Evolutionary conservation across 805 yeast genomes (phyloP).

Genomic region (Starmerella bacillaris): DNA sequence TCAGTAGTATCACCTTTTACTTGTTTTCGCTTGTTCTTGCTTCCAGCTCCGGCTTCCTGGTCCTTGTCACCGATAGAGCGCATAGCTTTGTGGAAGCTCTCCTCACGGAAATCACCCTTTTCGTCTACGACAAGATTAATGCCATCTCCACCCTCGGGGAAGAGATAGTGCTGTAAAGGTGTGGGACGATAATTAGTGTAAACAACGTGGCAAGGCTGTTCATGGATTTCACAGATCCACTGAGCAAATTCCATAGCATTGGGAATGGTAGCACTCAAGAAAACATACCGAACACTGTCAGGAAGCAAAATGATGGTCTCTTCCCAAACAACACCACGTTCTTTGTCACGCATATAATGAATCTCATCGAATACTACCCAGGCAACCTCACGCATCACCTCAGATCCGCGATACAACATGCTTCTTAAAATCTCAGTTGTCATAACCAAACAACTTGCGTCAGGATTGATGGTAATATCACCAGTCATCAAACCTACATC

Average conservation of each 20-base stretch:
- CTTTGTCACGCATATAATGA: conserved; percentile 94
- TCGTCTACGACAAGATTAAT: conserved; percentile 95
- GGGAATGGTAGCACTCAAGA: conserved; percentile 90
- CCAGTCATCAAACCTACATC: conserved; percentile 99
- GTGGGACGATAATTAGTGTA: conserved; percentile 98
- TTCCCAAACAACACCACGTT: conserved; percentile 99
- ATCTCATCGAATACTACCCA: conserved; percentile 98
- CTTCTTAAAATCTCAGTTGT: conserved; percentile 94
- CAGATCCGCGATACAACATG: conserved; percentile 95
- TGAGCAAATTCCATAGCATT: conserved; percentile 97
- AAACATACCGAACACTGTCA: conserved; percentile 86
- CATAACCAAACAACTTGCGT: conserved; percentile 96
- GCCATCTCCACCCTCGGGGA: conserved; percentile 98
- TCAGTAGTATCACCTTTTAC: conserved; percentile 87
- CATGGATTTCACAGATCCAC: conserved; percentile 90
- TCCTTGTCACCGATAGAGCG: conserved; percentile 64
- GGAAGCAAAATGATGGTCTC: conserved; percentile 92
- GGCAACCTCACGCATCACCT: conserved; percentile 95
- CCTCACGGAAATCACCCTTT: conserved; percentile 88
- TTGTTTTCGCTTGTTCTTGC: conserved; percentile 44
- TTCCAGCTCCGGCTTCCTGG: conserved; percentile 46
- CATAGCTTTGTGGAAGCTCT: conserved; percentile 97
- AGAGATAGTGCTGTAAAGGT: conserved; percentile 88
- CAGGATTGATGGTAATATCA: conserved; percentile 95
- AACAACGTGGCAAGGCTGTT: conserved; percentile 95